phyloP scores from a whole-genome alignment of 108 stramenopile genomes.

The Pseudonitzschia delicatissima region DNA sequence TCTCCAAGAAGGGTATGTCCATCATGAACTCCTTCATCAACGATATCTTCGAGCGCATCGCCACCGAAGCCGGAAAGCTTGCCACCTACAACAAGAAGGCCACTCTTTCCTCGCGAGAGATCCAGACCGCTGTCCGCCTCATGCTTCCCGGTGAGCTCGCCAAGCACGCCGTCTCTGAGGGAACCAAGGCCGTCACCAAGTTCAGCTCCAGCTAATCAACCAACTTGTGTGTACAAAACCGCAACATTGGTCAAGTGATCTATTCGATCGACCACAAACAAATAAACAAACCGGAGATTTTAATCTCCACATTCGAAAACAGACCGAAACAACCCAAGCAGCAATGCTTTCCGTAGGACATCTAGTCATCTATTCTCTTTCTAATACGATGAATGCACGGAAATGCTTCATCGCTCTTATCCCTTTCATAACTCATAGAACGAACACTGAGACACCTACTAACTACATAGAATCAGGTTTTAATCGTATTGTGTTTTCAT shows the following conservation, averaged over 20 bases:
- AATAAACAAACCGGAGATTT: slow-evolving; percentile 22
- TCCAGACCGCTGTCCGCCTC: slow-evolving; percentile 90
- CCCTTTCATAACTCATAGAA: too few species aligned
- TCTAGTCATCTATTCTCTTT: too few species aligned
- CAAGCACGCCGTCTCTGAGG: slow-evolving; percentile 88
- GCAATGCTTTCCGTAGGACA: too few species aligned
- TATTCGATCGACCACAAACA: neutral
- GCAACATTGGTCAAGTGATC: neutral
- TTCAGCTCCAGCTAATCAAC: slow-evolving; percentile 4
- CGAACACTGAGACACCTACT: too few species aligned
- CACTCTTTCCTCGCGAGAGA: slow-evolving; percentile 86
- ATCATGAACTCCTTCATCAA: slow-evolving; percentile 96
- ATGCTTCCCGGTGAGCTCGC: slow-evolving; percentile 92
- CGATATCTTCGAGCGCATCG: slow-evolving; percentile 92
- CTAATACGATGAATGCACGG: too few species aligned
- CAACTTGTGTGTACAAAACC: neutral
- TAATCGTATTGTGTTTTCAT: too few species aligned
- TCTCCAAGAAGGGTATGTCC: slow-evolving; percentile 91
- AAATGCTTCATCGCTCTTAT: too few species aligned
- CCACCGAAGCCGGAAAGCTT: slow-evolving; percentile 86
- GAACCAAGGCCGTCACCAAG: slow-evolving; percentile 48
- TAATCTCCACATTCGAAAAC: slow-evolving; percentile 15
- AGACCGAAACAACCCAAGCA: neutral
- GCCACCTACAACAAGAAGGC: slow-evolving; percentile 93
- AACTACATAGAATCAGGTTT: too few species aligned